phyloP scores from a whole-genome alignment of 1,284 basidiomycete genomes.

The Agaricales sp. region DNA sequence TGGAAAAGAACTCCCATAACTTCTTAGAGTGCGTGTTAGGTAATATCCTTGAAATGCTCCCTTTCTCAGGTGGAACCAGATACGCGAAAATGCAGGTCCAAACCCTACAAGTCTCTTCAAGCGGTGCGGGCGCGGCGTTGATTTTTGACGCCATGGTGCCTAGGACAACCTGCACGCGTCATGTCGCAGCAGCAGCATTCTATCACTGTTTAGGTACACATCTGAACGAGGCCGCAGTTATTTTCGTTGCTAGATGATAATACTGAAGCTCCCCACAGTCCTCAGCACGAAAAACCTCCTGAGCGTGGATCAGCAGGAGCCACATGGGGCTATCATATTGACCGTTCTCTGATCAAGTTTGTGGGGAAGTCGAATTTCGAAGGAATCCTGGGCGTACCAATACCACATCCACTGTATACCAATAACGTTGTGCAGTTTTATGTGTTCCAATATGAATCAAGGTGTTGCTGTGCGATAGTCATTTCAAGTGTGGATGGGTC shows the following conservation, averaged over 20 bases:
- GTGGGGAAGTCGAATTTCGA: too few relatives aligned
- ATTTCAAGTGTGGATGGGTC: background rate
- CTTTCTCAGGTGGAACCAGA: slow-evolving; percentile 25
- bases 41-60: background rate
- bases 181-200: slow-evolving; percentile 68
- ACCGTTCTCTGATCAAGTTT: slow-evolving; percentile 8
- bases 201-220: slow-evolving; percentile 72
- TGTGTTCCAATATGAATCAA: background rate
- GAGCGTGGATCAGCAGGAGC: slow-evolving; percentile 36
- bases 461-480: background rate
- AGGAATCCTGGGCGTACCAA: too few relatives aligned
- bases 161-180: slow-evolving; percentile 50
- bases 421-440: too few relatives aligned
- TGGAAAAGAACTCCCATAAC: slow-evolving; percentile 68
- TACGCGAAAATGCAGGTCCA: slow-evolving; percentile 69
- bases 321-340: slow-evolving; percentile 41
- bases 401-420: too few relatives aligned
- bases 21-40: slow-evolving; percentile 54
- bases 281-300: slow-evolving; percentile 57
- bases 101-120: slow-evolving; percentile 29
- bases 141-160: slow-evolving; percentile 60
- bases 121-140: slow-evolving; percentile 29
- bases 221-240: too few relatives aligned
- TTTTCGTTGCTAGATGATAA: too few relatives aligned
- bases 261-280: slow-evolving; percentile 25